Percentiles rank a stretch among this genome's conserved stretches.
Evolutionary conservation across 805 yeast genomes (phyloP).

Genomic region (Barnettozyma salicaria): DNA sequence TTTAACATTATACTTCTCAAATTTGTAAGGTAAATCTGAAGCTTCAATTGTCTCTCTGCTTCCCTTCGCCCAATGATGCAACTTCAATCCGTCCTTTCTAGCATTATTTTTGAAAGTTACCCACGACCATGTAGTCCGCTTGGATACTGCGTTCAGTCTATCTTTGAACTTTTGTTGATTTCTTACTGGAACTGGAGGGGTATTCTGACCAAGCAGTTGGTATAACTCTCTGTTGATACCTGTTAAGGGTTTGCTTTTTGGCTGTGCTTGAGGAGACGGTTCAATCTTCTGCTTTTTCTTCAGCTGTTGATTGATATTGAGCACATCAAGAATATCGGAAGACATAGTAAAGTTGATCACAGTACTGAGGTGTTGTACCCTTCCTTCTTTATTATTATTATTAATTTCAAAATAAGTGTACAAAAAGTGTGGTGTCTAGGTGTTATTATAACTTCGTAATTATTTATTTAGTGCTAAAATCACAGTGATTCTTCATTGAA

Average conservation of each 20-base stretch:
- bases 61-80: slow-evolving; percentile 88
- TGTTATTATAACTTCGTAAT: not conserved
- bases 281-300: slow-evolving; percentile 30
- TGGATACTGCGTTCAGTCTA: slow-evolving; percentile 50
- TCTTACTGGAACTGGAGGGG: slow-evolving; percentile 74
- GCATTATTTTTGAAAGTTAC: slow-evolving; percentile 53
- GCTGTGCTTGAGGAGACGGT: slow-evolving; percentile 4
- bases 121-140: slow-evolving; percentile 80
- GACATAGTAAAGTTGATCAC: slow-evolving; percentile 25
- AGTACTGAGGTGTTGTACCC: not conserved
- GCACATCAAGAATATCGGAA: slow-evolving; percentile 70
- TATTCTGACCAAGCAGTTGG: slow-evolving; percentile 82
- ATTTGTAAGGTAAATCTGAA: slow-evolving; percentile 47
- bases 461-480: too few relatives aligned
- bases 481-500: not conserved
- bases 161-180: slow-evolving; percentile 53
- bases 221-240: slow-evolving; percentile 90
- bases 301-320: slow-evolving; percentile 47
- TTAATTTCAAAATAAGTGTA: not conserved
- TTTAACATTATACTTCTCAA: slow-evolving; percentile 66
- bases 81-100: slow-evolving; percentile 42
- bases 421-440: slow-evolving; percentile 4
- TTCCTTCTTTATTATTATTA: not conserved
- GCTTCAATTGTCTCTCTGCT: slow-evolving; percentile 29
- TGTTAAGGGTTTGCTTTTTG: slow-evolving; percentile 29